Base-by-base conservation (phyloP, 306 rosid species). In the Lagenaria siceraria region DNA sequence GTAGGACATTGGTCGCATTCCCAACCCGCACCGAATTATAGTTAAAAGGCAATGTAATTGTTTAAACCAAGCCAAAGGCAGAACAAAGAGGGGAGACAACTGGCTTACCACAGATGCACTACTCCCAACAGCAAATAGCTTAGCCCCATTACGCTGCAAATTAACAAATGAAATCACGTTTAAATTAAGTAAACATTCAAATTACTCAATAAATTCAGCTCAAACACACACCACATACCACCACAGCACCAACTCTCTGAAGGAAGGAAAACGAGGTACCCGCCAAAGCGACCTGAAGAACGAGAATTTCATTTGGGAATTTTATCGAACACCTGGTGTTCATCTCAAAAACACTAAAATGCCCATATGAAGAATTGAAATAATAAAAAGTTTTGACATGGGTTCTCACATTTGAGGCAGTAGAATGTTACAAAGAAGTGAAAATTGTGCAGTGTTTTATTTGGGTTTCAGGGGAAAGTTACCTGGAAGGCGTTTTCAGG, bases 401-500 rank as follows among this genome's bases (percentile, higher is more conserved):
- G 51, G 17, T 38, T 4, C 21, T n/a, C 31, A 8, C 4, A 22
- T 38, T n/a, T 66, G 29, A 66, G 52, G 51, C 49, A 38, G 17
- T 38, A 40, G 19, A 19, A 66, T 66, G 74, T 18, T 19, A 0
- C 1, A 38, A 40, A 66, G 9, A 42, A 35, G 10, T 22, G 76
- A 71, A 15, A 72, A 19, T n/a, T n/a, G 36, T 21, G 24, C 0
- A 66, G 13, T 0, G 19, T n/a, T 25, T n/a, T 59, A 15, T 24
- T 11, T 59, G 43, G 14, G 22, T 2, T 6, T 11, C 0, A 22
- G 31, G 36, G 31, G 56, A 74, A 48, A 11, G 71, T 36, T 62
- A 92, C 99, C 96, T 95, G 99, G 54, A 95, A 95, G 66, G 99
- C 97, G 78, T 95, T 95, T 69, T 90, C 99, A 0, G 99, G 99